Evolutionary conservation across 352 stramenopile genomes (phyloP), one percentile per base, ranked within the genome.

Genomic region (Thalassiosira delicatula): DNA sequence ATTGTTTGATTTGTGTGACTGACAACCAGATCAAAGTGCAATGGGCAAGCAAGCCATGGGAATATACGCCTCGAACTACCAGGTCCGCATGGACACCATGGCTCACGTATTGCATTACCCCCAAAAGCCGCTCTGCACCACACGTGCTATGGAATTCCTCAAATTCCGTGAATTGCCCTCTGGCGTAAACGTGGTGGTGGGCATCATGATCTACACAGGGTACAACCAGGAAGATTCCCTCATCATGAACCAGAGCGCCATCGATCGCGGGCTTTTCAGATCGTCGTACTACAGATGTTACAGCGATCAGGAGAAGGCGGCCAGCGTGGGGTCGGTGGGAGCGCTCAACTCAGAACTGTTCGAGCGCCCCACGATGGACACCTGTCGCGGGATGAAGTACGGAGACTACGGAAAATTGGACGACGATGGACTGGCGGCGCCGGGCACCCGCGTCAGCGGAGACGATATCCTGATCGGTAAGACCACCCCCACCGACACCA

Each of bases 41-140:
- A 99, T 99, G 98, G 98, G 98, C 59, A 99, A 99, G 91, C 98
- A 99, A 88, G 97, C 98, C 35, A 99, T 99, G 97, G 95, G 95
- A 76, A 99, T 99, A 72, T 99, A 99, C 89, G 95, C 95, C 3
- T 99, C 96, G 17, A 99, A 99, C 92, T 99, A 98, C 87, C 95
- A 97, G 60, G 96, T 98, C 69, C 94, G 98, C 67, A 99, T 99
- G 97, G 98, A 99, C 85, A 99, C 97, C 21, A 98, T 99, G 94
- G 97, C 97, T 7, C 98, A 99, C 88, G 96, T 99, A 12, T 91
- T 99, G 19, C 98, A 99, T 88, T 99, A 99, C 83, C 97, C 98
- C 5, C 97, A 99, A 91, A 99, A 99, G 84, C 98, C 98, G 29
- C 88, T 99, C 3, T 98, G 98, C 73, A 99, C 96, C 17, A 99